Evolutionary conservation across 768 basidiomycete genomes (phyloP), one percentile per base, ranked within the genome.

Genomic region (Agrocybe pediades): DNA sequence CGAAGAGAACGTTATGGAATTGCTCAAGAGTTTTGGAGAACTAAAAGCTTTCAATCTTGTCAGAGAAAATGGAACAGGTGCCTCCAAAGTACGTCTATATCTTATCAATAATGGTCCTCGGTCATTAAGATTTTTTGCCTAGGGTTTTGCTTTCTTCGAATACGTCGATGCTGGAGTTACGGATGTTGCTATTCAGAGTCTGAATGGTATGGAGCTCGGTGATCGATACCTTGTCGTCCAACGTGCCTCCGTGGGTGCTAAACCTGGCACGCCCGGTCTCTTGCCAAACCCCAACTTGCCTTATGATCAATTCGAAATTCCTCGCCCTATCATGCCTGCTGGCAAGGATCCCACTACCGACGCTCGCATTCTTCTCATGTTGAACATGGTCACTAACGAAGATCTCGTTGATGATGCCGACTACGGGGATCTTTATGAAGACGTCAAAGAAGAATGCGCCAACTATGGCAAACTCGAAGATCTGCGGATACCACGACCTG

Each of bases 81-180:
- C 84, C 25, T 96, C 92, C 7, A 98, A 98, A 81, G 95, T 90
- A 55, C 45, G 73, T 40, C 23, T 20, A 20, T 41, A 9, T 30
- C 24, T 30, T 40, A 20, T 41, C 45, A 45, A 33, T 30, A n/a
- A 41, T 46, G 20, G 26, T 6, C 43, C 29, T 21, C 51, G 9
- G 23, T 21, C 27, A 13, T 21, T 36, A 61, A 53, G 42, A 47
- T 27, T 52, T 27, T 13, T 52, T 41, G 56, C 45, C 3, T 63
- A 98, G 96, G 97, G 97, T 63, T 99, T 97, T 71, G 97, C 97
- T 2, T 98, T 99, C 80, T 96, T 95, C 75, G 97, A 99, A 80
- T 99, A 98, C 71, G 87, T 91, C 56, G 97, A 99, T 66, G 74
- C 84, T 15, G 71, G 69, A 46, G 87, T 95, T 53, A 99, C 97